Evolutionary conservation across 345 rosid genomes (phyloP).

Genomic region (Linum usitatissimum): DNA sequence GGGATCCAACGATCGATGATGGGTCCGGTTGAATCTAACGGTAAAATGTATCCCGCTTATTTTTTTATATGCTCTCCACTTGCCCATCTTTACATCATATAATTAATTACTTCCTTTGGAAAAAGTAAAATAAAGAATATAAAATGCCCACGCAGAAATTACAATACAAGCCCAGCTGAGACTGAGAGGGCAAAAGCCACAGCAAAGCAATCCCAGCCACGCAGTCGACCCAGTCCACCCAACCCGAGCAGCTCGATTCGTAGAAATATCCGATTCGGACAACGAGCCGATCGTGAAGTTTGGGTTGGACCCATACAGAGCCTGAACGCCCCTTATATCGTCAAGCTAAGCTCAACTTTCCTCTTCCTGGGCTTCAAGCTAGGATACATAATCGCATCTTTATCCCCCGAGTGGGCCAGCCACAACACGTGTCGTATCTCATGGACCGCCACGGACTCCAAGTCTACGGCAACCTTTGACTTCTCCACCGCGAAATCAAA

Average conservation of each 20-base stretch:
- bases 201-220: background rate
- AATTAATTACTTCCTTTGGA: no score
- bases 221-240: background rate
- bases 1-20: no score
- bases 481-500: constrained; percentile 36
- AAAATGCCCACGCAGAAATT: no score
- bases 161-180: background rate
- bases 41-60: no score
- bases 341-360: constrained; percentile 49
- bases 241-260: constrained; percentile 22
- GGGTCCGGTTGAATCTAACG: no score
- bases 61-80: no score
- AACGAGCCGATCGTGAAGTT: constrained; percentile 41
- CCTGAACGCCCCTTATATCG: constrained; percentile 61
- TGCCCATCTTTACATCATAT: no score
- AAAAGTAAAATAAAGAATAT: no score
- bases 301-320: constrained; percentile 71
- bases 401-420: constrained; percentile 61
- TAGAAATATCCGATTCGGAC: constrained; percentile 56
- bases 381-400: constrained; percentile 92
- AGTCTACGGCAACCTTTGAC: constrained; percentile 57
- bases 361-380: constrained; percentile 53
- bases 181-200: background rate
- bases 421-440: constrained; percentile 92
- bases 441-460: constrained; percentile 93